Conservation (phyloP, 164 flowering plant species). For the Tinospora cordifolia region DNA sequence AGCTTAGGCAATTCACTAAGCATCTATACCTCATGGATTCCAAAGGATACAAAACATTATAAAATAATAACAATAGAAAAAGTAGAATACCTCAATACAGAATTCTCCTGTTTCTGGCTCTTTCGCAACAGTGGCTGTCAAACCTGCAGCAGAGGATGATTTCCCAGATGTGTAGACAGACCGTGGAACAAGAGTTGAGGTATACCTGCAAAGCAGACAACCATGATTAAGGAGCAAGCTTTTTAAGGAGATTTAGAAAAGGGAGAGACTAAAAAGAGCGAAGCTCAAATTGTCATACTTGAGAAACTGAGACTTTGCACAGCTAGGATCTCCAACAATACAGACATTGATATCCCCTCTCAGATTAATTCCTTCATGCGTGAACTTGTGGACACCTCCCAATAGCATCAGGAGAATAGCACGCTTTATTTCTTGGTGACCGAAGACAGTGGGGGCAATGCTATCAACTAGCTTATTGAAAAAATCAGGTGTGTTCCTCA, state of each 20-base stretch:
- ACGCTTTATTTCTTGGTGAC: slow-evolving; percentile 94
- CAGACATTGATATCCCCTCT: slow-evolving; percentile 98
- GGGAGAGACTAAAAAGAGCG: too few relatives aligned
- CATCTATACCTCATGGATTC: too few relatives aligned
- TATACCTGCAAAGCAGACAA: slow-evolving; percentile 44
- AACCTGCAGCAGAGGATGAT: slow-evolving; percentile 96
- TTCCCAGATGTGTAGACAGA: slow-evolving; percentile 98
- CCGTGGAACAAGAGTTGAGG: slow-evolving; percentile 73
- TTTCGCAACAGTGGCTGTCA: slow-evolving; percentile 97
- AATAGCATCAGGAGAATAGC: slow-evolving; percentile 90
- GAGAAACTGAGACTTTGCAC: slow-evolving; percentile 97
- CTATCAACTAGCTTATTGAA: slow-evolving; percentile 90
- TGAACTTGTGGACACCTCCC: slow-evolving; percentile 90
- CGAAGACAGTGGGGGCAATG: slow-evolving; percentile 84
- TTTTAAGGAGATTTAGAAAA: too few relatives aligned
- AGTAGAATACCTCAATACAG: slow-evolving; percentile 90
- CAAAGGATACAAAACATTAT: too few relatives aligned
- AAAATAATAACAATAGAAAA: too few relatives aligned
- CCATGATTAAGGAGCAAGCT: too few relatives aligned
- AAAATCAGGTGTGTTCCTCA: slow-evolving; percentile 88
- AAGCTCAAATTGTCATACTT: slow-evolving; percentile 38
- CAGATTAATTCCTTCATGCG: slow-evolving; percentile 94
- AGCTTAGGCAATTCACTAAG: too few relatives aligned
- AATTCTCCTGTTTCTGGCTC: too few relatives aligned
- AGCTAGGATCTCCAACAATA: slow-evolving; percentile 98